Base-by-base conservation (phyloP, 2,329 filamentous ascomycete species). In the Fusarium anthophilum region DNA sequence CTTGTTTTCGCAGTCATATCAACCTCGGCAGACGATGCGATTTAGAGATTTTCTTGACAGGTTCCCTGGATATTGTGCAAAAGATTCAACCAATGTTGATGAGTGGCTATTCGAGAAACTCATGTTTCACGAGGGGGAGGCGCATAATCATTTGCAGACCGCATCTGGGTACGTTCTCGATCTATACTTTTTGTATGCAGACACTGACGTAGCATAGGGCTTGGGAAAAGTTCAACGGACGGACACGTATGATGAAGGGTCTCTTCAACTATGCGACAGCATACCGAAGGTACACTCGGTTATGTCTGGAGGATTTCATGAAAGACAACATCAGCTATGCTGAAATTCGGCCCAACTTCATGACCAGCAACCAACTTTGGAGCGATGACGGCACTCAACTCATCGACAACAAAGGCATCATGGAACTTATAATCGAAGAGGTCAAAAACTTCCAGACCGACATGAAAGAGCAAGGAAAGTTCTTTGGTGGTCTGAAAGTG, bases 211-310 rank as follows among this genome's bases (percentile, higher is more conserved):
- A 6, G 43, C 17, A n/a, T 60, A 88, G 87, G 12, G 85, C 87
- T 12, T 91, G 89, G 89, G 83, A 86, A 65, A 87, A 87, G 75
- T 95, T 94, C 80, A 93, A 93, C 72, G 87, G 88, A 55, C 87
- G 91, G 8, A 94, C 92, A 8, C 87, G 91, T 56, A 91, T 92
- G 83, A 93, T 93, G 87, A 93, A 94, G 78, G 92, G 92, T 0
- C 83, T 94, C 1, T 87, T 93, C 76, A 92, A 91, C 78, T 93
- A 93, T 74, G 87, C 90, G 77, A 85, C 84, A 8, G 90, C 91
- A 8, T 93, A 91, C 77, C 83, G 84, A 53, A 84, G 82, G 79
- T 94, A 94, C 75, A 92, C 91, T 6, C 82, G 84, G 15, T 79
- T 83, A 7, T 90, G 89, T 26, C 88, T 93, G 17, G 83, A 90